phyloP scores from a whole-genome alignment of 2,329 filamentous ascomycete species.

The Pseudonectria foliicola region DNA sequence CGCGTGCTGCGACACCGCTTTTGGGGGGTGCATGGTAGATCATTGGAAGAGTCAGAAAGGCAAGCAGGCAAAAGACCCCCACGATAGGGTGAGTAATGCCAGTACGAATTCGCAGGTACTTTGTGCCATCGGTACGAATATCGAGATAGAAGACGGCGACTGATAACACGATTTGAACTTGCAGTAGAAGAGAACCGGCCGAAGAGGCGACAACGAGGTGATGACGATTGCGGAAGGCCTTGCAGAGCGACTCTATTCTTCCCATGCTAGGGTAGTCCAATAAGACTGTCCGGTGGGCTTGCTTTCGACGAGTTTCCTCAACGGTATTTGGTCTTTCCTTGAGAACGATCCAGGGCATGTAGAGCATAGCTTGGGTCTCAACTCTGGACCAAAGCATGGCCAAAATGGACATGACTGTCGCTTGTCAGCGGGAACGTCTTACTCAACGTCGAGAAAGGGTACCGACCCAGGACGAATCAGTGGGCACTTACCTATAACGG shows the following conservation, averaged over 20 bases:
- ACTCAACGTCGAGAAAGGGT: background rate
- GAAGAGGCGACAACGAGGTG: slow-evolving; percentile 20
- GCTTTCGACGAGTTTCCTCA: slow-evolving; percentile 21
- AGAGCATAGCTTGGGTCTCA: slow-evolving; percentile 21
- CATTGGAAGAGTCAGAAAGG: slow-evolving; percentile 16
- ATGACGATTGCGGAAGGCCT: slow-evolving; percentile 17
- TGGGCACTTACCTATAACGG: slow-evolving; percentile 20
- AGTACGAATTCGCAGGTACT: slow-evolving; percentile 11
- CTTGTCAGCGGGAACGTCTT: slow-evolving; percentile 2
- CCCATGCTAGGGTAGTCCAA: slow-evolving; percentile 20
- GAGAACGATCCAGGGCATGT: slow-evolving; percentile 24
- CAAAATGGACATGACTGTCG: slow-evolving; percentile 17
- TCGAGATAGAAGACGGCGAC: slow-evolving; percentile 20
- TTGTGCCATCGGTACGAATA: slow-evolving; percentile 12
- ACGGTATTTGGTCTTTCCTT: slow-evolving; percentile 16
- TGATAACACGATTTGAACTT: slow-evolving; percentile 20
- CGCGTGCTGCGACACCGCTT: slow-evolving; percentile 20
- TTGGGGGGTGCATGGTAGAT: slow-evolving; percentile 20
- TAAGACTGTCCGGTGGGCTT: slow-evolving; percentile 20
- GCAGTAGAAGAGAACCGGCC: slow-evolving; percentile 15
- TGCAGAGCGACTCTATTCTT: slow-evolving; percentile 14
- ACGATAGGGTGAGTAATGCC: slow-evolving; percentile 18
- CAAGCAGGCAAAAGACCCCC: slow-evolving; percentile 16
- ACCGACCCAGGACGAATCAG: background rate
- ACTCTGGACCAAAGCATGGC: slow-evolving; percentile 21